These are phyloP conservation scores for Saccharomycopsis fodiens DNA, from an alignment of 805 yeast genomes.

Conservation along the genomic window DNA sequence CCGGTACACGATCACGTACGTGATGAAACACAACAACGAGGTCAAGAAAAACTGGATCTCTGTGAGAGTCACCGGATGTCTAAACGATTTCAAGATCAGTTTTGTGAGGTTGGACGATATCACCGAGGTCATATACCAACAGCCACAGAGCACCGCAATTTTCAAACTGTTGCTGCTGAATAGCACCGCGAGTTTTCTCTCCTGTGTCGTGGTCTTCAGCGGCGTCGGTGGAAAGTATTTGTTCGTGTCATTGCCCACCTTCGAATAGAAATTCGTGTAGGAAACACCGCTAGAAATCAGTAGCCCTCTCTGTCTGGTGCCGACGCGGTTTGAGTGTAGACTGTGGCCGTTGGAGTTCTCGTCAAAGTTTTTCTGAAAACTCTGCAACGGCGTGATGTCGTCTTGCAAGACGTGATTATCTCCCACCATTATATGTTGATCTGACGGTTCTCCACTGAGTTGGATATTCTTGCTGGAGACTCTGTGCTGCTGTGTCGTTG, in stretches of 20 bases:
- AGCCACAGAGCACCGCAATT: slow-evolving; percentile 48
- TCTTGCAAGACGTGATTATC: background rate
- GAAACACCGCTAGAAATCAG: slow-evolving; percentile 19
- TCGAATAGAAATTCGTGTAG: slow-evolving; percentile 18
- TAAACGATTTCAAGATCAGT: slow-evolving; percentile 58
- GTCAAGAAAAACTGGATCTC: slow-evolving; percentile 80
- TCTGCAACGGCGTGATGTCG: background rate
- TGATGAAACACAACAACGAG: slow-evolving; percentile 46
- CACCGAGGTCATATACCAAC: slow-evolving; percentile 80
- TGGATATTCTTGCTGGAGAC: background rate
- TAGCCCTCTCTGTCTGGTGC: slow-evolving; percentile 14
- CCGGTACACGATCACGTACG: slow-evolving; percentile 34
- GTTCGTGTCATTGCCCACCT: slow-evolving; percentile 6
- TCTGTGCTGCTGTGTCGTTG: background rate
- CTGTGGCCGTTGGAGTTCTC: background rate
- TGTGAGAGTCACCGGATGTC: slow-evolving; percentile 82
- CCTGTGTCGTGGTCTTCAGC: background rate
- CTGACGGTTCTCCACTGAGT: background rate
- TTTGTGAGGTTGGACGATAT: slow-evolving; percentile 78
- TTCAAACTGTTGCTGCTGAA: slow-evolving; percentile 24
- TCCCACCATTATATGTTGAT: background rate
- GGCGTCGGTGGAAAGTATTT: background rate
- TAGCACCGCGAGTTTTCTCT: background rate
- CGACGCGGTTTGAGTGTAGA: background rate
- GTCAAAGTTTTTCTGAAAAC: background rate